These are phyloP conservation scores for Spencermartinsiella ligniputridi DNA, from an alignment of 1,139 yeast species.

Conservation along the genomic window DNA sequence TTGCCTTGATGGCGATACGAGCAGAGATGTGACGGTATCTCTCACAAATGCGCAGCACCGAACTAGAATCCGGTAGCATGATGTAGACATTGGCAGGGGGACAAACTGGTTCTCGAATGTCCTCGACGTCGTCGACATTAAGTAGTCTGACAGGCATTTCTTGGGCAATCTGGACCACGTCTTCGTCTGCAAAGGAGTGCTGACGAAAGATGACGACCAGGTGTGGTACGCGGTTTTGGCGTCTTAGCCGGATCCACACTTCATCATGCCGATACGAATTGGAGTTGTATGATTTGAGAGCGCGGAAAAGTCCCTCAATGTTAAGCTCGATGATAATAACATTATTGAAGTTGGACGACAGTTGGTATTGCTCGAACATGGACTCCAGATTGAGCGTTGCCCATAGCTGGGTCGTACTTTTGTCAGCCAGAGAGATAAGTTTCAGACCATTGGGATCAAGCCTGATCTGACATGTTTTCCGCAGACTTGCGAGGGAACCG, in stretches of 20 bases:
- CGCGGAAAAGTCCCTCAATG: conserved; percentile 22
- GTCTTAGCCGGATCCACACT: conserved; percentile 20
- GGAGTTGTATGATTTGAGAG: conserved; percentile 20
- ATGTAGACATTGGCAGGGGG: conserved; percentile 24
- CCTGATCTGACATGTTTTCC: conserved; percentile 24
- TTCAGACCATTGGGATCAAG: conserved; percentile 17
- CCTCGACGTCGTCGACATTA: conserved; percentile 14
- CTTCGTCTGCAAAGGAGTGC: conserved; percentile 14
- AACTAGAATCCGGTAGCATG: conserved; percentile 13
- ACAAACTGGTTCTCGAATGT: conserved; percentile 25
- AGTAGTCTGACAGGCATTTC: conserved; percentile 28
- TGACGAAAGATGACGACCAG: conserved; percentile 20
- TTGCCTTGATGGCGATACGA: conserved; percentile 23
- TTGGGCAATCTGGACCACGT: conserved; percentile 23
- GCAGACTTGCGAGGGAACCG: conserved; percentile 23
- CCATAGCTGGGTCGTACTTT: conserved; percentile 26
- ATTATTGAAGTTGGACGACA: conserved; percentile 14
- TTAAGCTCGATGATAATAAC: conserved; percentile 23
- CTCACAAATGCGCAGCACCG: conserved; percentile 21
- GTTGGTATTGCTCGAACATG: conserved; percentile 14
- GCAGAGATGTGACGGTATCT: conserved; percentile 25
- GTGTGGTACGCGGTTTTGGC: conserved; percentile 23
- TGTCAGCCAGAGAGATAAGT: conserved; percentile 22
- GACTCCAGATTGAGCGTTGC: conserved; percentile 13
- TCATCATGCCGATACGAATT: conserved; percentile 14